Percentiles rank a stretch among this genome's conserved stretches.
These are phyloP conservation scores for Nitzschia sp. DNA, from an alignment of 108 stramenopile species.

Conservation along the genomic window DNA sequence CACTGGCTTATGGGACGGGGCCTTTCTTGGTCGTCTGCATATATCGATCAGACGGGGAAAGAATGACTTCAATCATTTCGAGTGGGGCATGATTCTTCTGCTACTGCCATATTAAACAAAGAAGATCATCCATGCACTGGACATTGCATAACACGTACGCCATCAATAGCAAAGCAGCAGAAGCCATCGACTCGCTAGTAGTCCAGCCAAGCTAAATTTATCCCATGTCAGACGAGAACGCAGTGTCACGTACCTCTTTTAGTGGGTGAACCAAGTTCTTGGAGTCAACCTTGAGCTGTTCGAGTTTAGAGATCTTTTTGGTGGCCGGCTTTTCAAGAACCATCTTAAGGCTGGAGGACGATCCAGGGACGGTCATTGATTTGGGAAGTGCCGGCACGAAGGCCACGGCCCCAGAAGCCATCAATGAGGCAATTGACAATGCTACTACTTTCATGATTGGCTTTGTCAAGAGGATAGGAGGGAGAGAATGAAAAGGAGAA, in stretches of 20 bases:
- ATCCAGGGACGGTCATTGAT: conserved; percentile 2
- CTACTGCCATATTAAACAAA: not conserved
- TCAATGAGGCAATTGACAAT: conserved; percentile 13
- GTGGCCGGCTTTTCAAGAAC: conserved; percentile 68
- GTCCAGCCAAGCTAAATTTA: no score
- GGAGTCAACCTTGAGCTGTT: conserved; percentile 69
- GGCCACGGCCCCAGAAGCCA: conserved; percentile 13
- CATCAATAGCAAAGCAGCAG: no score
- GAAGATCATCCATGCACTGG: no score
- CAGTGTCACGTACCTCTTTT: conserved; percentile 47
- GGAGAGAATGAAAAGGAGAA: not conserved
- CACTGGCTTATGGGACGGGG: conserved; percentile 90
- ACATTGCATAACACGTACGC: no score
- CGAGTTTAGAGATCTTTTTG: conserved; percentile 81
- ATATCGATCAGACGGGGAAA: conserved; percentile 93
- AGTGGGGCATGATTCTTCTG: not conserved
- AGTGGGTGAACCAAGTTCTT: conserved; percentile 74
- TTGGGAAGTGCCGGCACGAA: not conserved
- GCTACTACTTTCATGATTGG: conserved; percentile 31
- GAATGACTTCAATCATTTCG: conserved; percentile 87
- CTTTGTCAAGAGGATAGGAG: not conserved
- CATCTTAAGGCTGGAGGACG: conserved; percentile 41
- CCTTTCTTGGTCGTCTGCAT: conserved; percentile 80
- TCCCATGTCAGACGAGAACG: no score
- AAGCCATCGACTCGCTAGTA: no score